Evolutionary conservation across 2,329 filamentous ascomycete species (phyloP), one percentile per base, ranked within the genome.

Genomic region (Ambrosiella beaveri): DNA sequence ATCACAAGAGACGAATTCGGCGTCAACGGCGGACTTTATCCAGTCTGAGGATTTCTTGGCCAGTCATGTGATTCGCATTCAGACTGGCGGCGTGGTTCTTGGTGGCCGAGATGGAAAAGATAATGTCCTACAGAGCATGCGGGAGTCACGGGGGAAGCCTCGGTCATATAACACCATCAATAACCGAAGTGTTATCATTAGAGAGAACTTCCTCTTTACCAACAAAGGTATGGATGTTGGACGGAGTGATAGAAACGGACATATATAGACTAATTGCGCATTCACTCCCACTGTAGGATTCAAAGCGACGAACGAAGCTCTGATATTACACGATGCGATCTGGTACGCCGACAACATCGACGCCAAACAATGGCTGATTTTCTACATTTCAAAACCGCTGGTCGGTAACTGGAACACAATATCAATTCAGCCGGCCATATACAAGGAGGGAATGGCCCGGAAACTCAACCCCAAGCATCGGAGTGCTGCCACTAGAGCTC

Each of bases 101-200:
- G 77, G 75, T 64, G 76, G 72, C 60, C 82, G 81, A 71, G 80
- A 83, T 64, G 12, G 12, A 11, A 54, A 57, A 27, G 58, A 60
- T 49, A 69, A 66, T 15, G 69, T 71, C 12, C 52, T 57, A 44
- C 76, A 79, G 61, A 88, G 82, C 66, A 73, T 94, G 65, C 84
- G 91, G 62, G 93, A 98, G 71, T 85, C 81, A 68, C 84, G 89
- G 69, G 86, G 86, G 63, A 97, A 97, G 76, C 88, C 93, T 38
- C 95, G 90, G 71, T 89, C 95, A 67, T 95, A 93, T 66, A 85
- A 85, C 12, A 98, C 94, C 0, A 76, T 93, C 63, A 98, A 98
- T 70, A 89, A 90, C 40, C 82, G 88, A 65, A 96, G 87, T 53
- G 84, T 98, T 61, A 87, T 98, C 50, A 83, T 98, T 63, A 97